A percentile compares a stretch with the other conserved stretches of the same genome.
Evolutionary conservation across 495 filamentous ascomycete genomes (phyloP).

Genomic region (Podospora pseudopauciseta): DNA sequence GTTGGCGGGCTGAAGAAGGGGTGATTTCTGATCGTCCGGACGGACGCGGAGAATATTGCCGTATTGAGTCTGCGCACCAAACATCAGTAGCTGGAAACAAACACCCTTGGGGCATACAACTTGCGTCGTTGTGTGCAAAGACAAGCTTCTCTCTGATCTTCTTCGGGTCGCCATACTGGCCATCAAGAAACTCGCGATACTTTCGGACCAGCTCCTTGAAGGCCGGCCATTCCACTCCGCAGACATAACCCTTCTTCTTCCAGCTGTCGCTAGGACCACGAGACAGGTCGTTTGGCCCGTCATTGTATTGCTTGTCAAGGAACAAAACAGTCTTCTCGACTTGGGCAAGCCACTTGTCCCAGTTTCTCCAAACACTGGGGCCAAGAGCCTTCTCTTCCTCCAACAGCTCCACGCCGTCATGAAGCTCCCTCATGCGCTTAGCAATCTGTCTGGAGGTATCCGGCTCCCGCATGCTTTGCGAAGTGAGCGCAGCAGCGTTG

Average conservation of each 20-base stretch:
- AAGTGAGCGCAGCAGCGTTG: conserved; percentile 72
- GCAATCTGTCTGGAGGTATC: conserved; percentile 89
- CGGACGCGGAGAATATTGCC: conserved; percentile 93
- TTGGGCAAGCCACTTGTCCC: conserved; percentile 89
- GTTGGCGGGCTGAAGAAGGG: conserved; percentile 81
- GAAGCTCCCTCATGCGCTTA: conserved; percentile 96
- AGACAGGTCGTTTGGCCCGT: conserved; percentile 22
- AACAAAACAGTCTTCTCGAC: conserved; percentile 72
- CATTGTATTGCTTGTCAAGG: conserved; percentile 64
- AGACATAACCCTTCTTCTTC: conserved; percentile 70
- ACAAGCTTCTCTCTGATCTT: conserved; percentile 72
- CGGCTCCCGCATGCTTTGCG: conserved; percentile 71
- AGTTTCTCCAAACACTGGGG: conserved; percentile 82
- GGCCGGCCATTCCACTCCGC: conserved; percentile 76
- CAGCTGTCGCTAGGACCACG: conserved; percentile 46
- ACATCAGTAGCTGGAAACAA: conserved; percentile 10
- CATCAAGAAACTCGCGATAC: conserved; percentile 70
- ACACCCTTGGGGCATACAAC: conserved; percentile 23
- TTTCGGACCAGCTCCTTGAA: conserved; percentile 74
- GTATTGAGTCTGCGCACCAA: conserved; percentile 75
- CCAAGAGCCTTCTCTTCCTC: conserved; percentile 72
- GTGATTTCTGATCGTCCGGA: conserved; percentile 74
- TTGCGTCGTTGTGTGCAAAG: conserved; percentile 96
- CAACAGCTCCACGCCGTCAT: conserved; percentile 86
- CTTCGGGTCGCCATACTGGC: conserved; percentile 62